A percentile compares a stretch with the other conserved stretches of the same genome.
phyloP scores from a whole-genome alignment of 805 yeast species.

The Millerozyma acaciae region DNA sequence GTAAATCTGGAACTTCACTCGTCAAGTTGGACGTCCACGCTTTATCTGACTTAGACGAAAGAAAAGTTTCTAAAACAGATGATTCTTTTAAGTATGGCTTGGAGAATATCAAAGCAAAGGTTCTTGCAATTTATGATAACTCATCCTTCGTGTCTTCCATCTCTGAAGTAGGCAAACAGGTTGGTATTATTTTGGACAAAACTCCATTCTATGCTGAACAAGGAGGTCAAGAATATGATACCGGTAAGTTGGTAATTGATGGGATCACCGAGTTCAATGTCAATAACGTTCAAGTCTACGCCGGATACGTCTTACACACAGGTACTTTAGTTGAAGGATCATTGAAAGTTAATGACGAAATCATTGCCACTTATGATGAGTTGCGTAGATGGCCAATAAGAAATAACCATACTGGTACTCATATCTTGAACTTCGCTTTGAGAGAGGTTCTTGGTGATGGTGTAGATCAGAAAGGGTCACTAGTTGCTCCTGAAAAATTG shows the following conservation, averaged over 20 bases:
- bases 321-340: constrained; percentile 79
- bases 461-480: constrained; percentile 93
- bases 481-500: constrained; percentile 91
- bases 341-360: constrained; percentile 60
- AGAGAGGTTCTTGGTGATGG: constrained; percentile 82
- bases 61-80: constrained; percentile 71
- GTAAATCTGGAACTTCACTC: constrained; percentile 49
- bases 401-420: constrained; percentile 98
- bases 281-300: constrained; percentile 86
- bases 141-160: constrained; percentile 52
- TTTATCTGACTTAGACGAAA: constrained; percentile 62
- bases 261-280: constrained; percentile 86
- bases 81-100: constrained; percentile 75
- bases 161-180: constrained; percentile 40
- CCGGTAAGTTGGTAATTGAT: constrained; percentile 88
- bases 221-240: constrained; percentile 98
- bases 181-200: constrained; percentile 80
- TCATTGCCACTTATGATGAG: constrained; percentile 87
- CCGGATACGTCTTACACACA: constrained; percentile 93
- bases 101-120: constrained; percentile 63
- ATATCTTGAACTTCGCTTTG: constrained; percentile 83
- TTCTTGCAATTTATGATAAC: constrained; percentile 71
- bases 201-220: constrained; percentile 97
- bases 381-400: constrained; percentile 94
- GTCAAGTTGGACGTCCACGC: constrained; percentile 91